These are phyloP conservation scores for Xylariaceae sp. DNA, from an alignment of 2,329 filamentous ascomycete species.

Conservation along the genomic window DNA sequence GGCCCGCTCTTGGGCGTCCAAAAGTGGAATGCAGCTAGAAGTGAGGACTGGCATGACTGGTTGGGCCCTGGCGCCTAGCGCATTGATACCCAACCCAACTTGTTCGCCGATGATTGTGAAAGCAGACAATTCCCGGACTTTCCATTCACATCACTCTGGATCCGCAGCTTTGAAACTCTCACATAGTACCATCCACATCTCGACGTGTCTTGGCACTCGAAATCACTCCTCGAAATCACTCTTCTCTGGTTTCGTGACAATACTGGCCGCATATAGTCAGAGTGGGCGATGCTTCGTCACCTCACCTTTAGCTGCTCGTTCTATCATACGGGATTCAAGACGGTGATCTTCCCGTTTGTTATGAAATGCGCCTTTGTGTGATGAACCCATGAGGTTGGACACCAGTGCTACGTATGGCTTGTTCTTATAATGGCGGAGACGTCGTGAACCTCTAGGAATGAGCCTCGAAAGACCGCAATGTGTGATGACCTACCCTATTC, in stretches of 20 bases:
- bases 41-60: constrained; percentile 11
- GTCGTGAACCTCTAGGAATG: constrained; percentile 5
- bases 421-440: constrained; percentile 6
- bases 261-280: not conserved
- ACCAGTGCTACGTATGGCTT: constrained; percentile 5
- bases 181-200: constrained; percentile 14
- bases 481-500: constrained; percentile 22
- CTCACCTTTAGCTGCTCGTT: constrained; percentile 5
- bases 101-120: constrained; percentile 15
- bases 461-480: constrained; percentile 17
- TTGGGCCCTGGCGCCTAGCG: constrained; percentile 49
- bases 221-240: too few species aligned
- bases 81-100: constrained; percentile 52
- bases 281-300: constrained; percentile 2
- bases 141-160: constrained; percentile 14
- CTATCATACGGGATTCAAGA: not conserved
- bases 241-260: not conserved
- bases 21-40: constrained; percentile 34
- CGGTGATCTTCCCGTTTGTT: not conserved
- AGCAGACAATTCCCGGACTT: constrained; percentile 15
- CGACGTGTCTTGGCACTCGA: constrained; percentile 9
- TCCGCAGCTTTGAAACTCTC: constrained; percentile 1
- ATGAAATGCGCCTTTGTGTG: not conserved
- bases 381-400: constrained; percentile 7
- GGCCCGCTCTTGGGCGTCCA: constrained; percentile 36